Evolutionary conservation across 257 asterid species (phyloP).

Genomic region (Forsythia viridissima): DNA sequence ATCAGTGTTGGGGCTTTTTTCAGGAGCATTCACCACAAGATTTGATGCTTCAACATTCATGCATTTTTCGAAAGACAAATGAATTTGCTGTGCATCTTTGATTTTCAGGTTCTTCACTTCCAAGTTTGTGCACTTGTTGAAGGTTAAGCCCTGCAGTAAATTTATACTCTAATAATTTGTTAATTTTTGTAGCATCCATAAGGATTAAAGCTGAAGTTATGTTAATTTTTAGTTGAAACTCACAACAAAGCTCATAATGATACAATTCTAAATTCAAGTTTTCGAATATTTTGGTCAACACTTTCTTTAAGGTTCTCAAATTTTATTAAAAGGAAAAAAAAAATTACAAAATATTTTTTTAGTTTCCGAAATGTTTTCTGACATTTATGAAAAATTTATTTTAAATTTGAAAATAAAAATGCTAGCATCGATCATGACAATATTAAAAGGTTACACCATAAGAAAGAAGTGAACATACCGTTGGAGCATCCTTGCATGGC

Average conservation of each 20-base stretch:
- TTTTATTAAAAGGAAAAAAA: too few species aligned
- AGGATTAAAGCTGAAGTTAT: too few species aligned
- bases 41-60: constrained; percentile 47
- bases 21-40: constrained; percentile 55
- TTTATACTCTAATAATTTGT: background rate
- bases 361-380: too few species aligned
- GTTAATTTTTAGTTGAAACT: too few species aligned
- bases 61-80: constrained; percentile 54
- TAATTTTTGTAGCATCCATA: too few species aligned
- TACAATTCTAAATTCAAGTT: too few species aligned
- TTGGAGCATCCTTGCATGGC: constrained; percentile 85
- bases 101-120: constrained; percentile 47
- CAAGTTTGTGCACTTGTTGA: constrained; percentile 58
- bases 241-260: too few species aligned
- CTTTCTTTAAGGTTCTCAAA: too few species aligned
- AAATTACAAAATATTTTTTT: too few species aligned
- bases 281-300: too few species aligned
- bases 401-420: background rate
- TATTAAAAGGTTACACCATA: background rate
- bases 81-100: constrained; percentile 71
- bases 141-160: constrained; percentile 65
- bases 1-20: constrained; percentile 77
- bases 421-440: background rate
- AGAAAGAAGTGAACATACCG: constrained; percentile 50
- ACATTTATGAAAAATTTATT: too few species aligned